These are phyloP conservation scores for Xylaria castorea DNA, from an alignment of 495 filamentous ascomycete species.

Conservation along the genomic window DNA sequence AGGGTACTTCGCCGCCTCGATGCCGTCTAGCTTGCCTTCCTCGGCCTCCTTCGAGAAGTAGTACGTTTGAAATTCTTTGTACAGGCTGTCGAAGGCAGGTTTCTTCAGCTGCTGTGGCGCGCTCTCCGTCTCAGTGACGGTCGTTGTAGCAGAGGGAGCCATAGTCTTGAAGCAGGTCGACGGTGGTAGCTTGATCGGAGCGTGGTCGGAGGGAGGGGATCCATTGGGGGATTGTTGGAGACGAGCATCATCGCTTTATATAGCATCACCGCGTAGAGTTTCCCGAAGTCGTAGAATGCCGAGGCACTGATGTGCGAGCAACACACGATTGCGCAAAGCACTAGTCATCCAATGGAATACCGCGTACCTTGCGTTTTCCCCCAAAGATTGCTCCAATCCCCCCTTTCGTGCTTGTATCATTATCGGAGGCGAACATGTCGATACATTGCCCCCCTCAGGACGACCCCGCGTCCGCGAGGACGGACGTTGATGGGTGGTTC, in stretches of 20 bases:
- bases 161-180: slow-evolving; percentile 38
- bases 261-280: slow-evolving; percentile 7
- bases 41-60: slow-evolving; percentile 60
- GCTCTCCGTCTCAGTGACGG: slow-evolving; percentile 45
- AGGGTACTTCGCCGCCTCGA: slow-evolving; percentile 65
- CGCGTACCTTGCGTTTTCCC: background rate
- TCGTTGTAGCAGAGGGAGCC: slow-evolving; percentile 63
- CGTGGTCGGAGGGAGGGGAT: background rate
- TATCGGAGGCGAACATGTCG: slow-evolving; percentile 1
- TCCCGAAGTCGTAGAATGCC: background rate
- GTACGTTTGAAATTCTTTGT: slow-evolving; percentile 66
- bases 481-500: slow-evolving; percentile 27
- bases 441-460: slow-evolving; percentile 4
- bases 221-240: background rate
- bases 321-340: slow-evolving; percentile 38
- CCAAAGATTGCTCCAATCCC: background rate
- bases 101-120: slow-evolving; percentile 47
- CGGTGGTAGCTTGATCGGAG: background rate
- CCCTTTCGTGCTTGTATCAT: background rate
- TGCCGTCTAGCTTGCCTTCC: slow-evolving; percentile 49
- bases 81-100: slow-evolving; percentile 55
- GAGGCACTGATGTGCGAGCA: slow-evolving; percentile 41
- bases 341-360: slow-evolving; percentile 40
- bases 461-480: slow-evolving; percentile 33
- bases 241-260: slow-evolving; percentile 5